A percentile compares a stretch with the other conserved stretches of the same genome.
These are phyloP conservation scores for Gracilaria caudata DNA, from an alignment of 23 red algal genomes.

Conservation along the genomic window DNA sequence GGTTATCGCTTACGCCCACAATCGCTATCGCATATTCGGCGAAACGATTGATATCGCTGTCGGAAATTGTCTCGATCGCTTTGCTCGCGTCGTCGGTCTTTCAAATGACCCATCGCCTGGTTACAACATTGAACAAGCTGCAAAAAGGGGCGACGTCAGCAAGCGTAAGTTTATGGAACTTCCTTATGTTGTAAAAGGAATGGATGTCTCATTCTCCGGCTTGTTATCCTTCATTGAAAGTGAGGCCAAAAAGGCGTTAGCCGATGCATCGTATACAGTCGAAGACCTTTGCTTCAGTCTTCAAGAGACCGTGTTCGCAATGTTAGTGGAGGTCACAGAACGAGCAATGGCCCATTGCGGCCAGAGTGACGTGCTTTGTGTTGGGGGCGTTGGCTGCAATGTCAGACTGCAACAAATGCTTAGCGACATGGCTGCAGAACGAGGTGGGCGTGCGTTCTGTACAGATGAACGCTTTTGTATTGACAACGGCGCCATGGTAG, in stretches of 20 bases:
- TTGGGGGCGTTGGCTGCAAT: slow-evolving; percentile 99
- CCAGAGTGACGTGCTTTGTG: slow-evolving; percentile 90
- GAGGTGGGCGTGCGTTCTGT: slow-evolving; percentile 86
- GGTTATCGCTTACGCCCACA: slow-evolving; percentile 92
- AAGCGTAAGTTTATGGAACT: slow-evolving; percentile 74
- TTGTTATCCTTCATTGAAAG: slow-evolving; percentile 84
- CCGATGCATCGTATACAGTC: slow-evolving; percentile 41
- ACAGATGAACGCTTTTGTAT: slow-evolving; percentile 99
- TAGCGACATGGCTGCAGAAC: slow-evolving; percentile 73
- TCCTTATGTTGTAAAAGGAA: slow-evolving; percentile 98
- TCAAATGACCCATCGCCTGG: slow-evolving; percentile 93
- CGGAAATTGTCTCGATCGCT: slow-evolving; percentile 99
- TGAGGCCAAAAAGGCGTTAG: slow-evolving; percentile 57
- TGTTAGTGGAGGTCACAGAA: slow-evolving; percentile 98
- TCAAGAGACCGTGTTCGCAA: slow-evolving; percentile 98
- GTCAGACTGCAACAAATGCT: slow-evolving; percentile 94
- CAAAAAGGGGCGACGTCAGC: slow-evolving; percentile 59
- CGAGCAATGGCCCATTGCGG: slow-evolving; percentile 96
- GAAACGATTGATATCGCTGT: slow-evolving; percentile 99
- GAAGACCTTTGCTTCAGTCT: slow-evolving; percentile 96
- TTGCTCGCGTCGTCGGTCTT: slow-evolving; percentile 90
- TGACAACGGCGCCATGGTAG: slow-evolving; percentile 99
- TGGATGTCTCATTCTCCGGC: slow-evolving; percentile 99
- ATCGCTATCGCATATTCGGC: slow-evolving; percentile 98
- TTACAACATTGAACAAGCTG: slow-evolving; percentile 93